Conservation (phyloP, 2,329 filamentous ascomycete genomes). For the Didymellaceae sp. region DNA sequence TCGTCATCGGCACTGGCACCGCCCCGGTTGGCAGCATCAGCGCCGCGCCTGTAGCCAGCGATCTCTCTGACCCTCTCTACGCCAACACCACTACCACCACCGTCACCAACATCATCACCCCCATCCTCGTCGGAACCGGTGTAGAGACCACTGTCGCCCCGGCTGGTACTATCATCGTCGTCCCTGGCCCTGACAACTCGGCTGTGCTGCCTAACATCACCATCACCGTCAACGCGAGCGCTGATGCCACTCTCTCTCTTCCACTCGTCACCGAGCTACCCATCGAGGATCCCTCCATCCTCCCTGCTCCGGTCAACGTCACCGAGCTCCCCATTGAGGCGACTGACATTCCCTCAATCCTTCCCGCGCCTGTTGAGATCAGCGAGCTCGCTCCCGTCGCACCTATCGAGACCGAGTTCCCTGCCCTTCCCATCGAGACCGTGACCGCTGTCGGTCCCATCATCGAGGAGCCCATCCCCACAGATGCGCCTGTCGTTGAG, state of each 20-base stretch:
- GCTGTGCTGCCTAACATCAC: constrained; percentile 13
- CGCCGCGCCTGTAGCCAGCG: constrained; percentile 1
- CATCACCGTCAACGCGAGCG: constrained; percentile 7
- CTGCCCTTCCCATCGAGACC: not conserved
- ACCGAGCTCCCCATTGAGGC: not conserved
- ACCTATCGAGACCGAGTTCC: not conserved
- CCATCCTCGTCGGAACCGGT: constrained; percentile 1
- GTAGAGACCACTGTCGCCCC: not conserved
- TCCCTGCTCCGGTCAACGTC: not conserved
- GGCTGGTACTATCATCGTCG: constrained; percentile 8
- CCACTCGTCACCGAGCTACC: not conserved
- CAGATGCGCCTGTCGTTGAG: constrained; percentile 5
- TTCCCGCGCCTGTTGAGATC: not conserved
- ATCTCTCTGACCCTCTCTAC: not conserved
- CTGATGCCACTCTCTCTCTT: constrained; percentile 8
- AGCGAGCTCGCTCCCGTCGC: not conserved
- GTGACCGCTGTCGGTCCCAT: not conserved
- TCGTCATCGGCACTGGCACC: constrained; percentile 8
- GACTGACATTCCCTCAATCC: not conserved
- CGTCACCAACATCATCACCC: constrained; percentile 3
- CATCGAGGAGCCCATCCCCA: constrained; percentile 7
- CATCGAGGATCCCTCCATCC: not conserved
- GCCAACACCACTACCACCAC: constrained; percentile 13
- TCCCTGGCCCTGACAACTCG: constrained; percentile 4
- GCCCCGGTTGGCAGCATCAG: constrained; percentile 4